These are phyloP conservation scores for Leucocoprinus leucothites DNA, from an alignment of 768 basidiomycete genomes.

Conservation along the genomic window DNA sequence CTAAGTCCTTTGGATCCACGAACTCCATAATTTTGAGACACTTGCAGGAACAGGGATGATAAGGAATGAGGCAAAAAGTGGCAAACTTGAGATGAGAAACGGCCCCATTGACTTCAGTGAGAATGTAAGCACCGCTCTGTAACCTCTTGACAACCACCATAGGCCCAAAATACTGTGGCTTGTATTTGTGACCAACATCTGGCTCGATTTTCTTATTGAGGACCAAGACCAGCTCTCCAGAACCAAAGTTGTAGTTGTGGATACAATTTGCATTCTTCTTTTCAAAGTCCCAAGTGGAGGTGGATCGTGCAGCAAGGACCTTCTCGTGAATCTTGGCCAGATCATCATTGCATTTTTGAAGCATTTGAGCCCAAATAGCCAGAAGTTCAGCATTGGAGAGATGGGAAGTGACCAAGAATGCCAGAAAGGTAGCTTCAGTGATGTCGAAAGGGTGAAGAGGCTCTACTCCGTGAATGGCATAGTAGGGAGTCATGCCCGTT, in stretches of 20 bases:
- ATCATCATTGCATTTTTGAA: constrained; percentile 17
- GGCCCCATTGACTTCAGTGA: constrained; percentile 24
- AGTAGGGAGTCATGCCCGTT: constrained; percentile 30
- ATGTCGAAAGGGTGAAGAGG: constrained; percentile 24
- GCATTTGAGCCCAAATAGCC: constrained; percentile 11
- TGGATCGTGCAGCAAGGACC: constrained; percentile 7
- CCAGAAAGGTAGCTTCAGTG: constrained; percentile 18
- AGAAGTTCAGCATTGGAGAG: constrained; percentile 15
- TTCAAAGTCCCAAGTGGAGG: constrained; percentile 24
- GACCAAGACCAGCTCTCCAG: constrained; percentile 31
- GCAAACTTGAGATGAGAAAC: constrained; percentile 20
- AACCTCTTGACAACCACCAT: constrained; percentile 26
- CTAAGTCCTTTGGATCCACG: neutral
- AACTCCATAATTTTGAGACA: constrained; percentile 4
- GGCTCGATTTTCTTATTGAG: constrained; percentile 30
- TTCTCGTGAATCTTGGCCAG: constrained; percentile 7
- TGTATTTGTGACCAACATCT: constrained; percentile 26
- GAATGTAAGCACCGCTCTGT: constrained; percentile 23
- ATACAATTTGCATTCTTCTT: constrained; percentile 19
- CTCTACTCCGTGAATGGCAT: constrained; percentile 22
- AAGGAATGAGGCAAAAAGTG: constrained; percentile 26
- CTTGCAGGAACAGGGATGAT: constrained; percentile 12
- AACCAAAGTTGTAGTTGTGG: constrained; percentile 22
- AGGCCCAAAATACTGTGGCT: constrained; percentile 30
- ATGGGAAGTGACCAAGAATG: neutral